Evolutionary conservation across 108 stramenopile species (phyloP), one percentile per base, ranked within the genome.

Genomic region (Parietichytrium sp.): DNA sequence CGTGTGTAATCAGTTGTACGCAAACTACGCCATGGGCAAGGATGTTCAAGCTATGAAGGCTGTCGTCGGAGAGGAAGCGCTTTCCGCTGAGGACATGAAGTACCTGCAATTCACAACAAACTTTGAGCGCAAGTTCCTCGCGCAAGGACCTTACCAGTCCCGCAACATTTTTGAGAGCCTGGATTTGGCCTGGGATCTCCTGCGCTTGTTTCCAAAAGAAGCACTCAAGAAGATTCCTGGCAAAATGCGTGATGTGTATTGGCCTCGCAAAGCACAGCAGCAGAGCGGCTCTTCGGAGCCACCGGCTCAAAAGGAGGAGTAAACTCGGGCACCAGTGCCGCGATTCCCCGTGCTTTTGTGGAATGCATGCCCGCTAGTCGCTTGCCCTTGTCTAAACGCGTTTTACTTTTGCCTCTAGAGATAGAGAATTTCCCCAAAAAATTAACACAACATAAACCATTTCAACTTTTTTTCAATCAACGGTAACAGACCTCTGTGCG

Each of bases 31-130:
- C 49, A 95, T 95, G 94, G 98, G 98, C 90, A 98, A 98, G 95
- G 98, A 99, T 89, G 98, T 98, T 42, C 88, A 96, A 89, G 98
- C 98, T 86, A 99, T 99, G 98, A 97, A 98, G 93, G 97, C 98
- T 38, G 98, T 99, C 85, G 98, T 99, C 51, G 98, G 98, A 87
- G 97, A 97, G 88, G 98, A 99, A 88, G 97, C 97, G 29, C 93
- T 99, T 42, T 96, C 95, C 80, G 95, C 95, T 88, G 98, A 99
- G 85, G 97, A 99, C 93, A 96, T 96, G 89, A 87, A 97, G 78
- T 98, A 96, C 93, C 92, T 99, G 49, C 90, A 91, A 85, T 99
- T 99, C 91, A 93, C 97, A 61, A 96, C 97, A 85, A 93, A 96
- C 81, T 99, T 99, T 87, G 97, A 99, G 89, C 89, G 89, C 79